These are phyloP conservation scores for Iris macrosiphon DNA, from an alignment of 106 monocot genomes.

Conservation along the genomic window DNA sequence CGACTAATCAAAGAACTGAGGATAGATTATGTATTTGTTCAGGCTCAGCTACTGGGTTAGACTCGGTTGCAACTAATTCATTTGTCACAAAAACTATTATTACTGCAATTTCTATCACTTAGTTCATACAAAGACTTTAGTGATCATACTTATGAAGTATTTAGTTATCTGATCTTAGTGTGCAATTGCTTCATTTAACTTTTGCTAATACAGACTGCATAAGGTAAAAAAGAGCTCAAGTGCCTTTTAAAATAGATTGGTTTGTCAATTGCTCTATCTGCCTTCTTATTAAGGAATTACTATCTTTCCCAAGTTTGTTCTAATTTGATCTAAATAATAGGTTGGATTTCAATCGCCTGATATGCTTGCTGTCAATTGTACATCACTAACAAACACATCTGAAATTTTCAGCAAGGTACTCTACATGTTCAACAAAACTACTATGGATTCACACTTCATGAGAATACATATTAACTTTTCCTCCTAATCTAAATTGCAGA, in stretches of 20 bases:
- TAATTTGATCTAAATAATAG: conserved; percentile 24
- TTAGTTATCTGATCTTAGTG: background rate
- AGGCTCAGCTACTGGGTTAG: no score
- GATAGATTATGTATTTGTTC: no score
- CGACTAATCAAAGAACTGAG: no score
- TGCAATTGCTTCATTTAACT: background rate
- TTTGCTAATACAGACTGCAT: no score
- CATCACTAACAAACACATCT: conserved; percentile 50
- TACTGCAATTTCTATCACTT: no score
- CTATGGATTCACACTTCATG: background rate
- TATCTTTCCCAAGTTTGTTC: conserved; percentile 1
- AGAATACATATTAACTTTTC: background rate
- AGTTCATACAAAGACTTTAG: background rate
- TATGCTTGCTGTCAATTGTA: conserved; percentile 61
- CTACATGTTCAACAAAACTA: background rate
- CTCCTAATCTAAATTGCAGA: conserved; percentile 30
- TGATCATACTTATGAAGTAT: background rate
- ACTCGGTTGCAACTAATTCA: no score
- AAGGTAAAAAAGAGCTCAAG: no score
- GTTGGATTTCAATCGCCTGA: conserved; percentile 50
- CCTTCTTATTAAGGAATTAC: no score
- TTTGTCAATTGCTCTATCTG: no score
- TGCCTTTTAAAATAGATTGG: no score
- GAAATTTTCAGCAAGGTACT: conserved; percentile 83
- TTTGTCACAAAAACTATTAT: no score